A percentile compares a stretch with the other conserved stretches of the same genome.
Evolutionary conservation across 2,329 filamentous ascomycete genomes (phyloP).

Genomic region (Lasiodiplodia sp.): DNA sequence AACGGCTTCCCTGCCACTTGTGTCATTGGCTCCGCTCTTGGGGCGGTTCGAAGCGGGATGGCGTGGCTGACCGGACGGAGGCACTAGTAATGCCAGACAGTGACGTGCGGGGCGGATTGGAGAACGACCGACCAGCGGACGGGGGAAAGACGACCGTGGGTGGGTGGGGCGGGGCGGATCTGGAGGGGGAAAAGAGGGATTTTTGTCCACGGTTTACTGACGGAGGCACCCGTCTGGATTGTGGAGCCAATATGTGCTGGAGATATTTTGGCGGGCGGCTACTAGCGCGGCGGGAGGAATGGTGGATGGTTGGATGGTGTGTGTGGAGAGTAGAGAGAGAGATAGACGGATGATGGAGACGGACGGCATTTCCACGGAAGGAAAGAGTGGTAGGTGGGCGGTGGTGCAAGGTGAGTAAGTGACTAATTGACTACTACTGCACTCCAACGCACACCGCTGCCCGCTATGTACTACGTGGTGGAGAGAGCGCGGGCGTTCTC

Average conservation of each 20-base stretch:
- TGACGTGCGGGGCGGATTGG: neutral
- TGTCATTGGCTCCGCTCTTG: too few relatives aligned
- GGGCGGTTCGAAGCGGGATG: neutral
- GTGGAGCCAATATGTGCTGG: neutral
- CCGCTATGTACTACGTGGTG: neutral
- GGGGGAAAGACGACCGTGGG: neutral
- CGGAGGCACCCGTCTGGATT: too few relatives aligned
- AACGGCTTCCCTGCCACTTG: too few relatives aligned
- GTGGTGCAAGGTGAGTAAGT: neutral
- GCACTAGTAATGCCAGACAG: neutral
- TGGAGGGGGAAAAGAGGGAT: neutral
- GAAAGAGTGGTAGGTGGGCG: neutral
- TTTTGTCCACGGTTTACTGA: too few relatives aligned
- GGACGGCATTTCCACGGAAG: neutral
- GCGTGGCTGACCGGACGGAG: neutral
- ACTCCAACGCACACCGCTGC: neutral
- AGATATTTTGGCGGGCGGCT: neutral
- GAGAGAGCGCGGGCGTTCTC: neutral
- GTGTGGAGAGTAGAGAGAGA: neutral
- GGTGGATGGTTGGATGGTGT: neutral
- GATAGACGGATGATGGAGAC: neutral
- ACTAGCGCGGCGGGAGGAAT: neutral
- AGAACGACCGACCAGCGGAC: neutral
- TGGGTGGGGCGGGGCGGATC: neutral
- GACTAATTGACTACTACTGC: conserved; percentile 10